Conservation (phyloP, 139 green algal genomes). For the Tetradesmus lagerheimii region DNA sequence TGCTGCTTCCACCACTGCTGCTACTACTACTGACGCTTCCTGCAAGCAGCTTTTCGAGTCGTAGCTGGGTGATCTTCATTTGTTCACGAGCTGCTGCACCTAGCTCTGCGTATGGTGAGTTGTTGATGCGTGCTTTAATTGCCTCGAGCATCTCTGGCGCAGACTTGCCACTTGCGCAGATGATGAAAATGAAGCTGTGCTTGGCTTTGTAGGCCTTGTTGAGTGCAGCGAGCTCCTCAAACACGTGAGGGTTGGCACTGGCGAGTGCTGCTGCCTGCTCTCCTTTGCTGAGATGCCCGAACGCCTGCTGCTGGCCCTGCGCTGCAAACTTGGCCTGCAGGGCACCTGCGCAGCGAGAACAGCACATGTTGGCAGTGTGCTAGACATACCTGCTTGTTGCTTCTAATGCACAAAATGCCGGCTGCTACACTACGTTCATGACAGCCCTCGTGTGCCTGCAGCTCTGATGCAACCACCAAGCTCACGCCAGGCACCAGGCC, state of each 20-base stretch:
- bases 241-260: slow-evolving; percentile 44
- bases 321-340: slow-evolving; percentile 62
- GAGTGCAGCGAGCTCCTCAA: slow-evolving; percentile 34
- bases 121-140: slow-evolving; percentile 60
- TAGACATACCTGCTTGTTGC: not conserved
- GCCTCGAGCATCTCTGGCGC: slow-evolving; percentile 74
- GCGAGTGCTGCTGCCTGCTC: slow-evolving; percentile 73
- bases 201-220: slow-evolving; percentile 85
- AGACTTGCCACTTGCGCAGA: slow-evolving; percentile 85
- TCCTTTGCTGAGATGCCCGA: slow-evolving; percentile 60
- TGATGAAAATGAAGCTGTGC: slow-evolving; percentile 96
- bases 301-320: slow-evolving; percentile 35
- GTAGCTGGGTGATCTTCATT: slow-evolving; percentile 96
- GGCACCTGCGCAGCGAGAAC: not conserved
- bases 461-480: too few species aligned
- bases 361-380: not conserved
- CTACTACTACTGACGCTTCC: not conserved
- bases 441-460: too few species aligned
- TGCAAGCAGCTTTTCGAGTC: slow-evolving; percentile 75
- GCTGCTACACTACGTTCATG: too few species aligned
- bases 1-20: not conserved
- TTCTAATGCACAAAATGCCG: too few species aligned
- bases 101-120: slow-evolving; percentile 68
- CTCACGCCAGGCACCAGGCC: not conserved
- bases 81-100: slow-evolving; percentile 86